Evolutionary conservation across 2,329 filamentous ascomycete genomes (phyloP).

Genomic region (Trichoderma koningiopsis): DNA sequence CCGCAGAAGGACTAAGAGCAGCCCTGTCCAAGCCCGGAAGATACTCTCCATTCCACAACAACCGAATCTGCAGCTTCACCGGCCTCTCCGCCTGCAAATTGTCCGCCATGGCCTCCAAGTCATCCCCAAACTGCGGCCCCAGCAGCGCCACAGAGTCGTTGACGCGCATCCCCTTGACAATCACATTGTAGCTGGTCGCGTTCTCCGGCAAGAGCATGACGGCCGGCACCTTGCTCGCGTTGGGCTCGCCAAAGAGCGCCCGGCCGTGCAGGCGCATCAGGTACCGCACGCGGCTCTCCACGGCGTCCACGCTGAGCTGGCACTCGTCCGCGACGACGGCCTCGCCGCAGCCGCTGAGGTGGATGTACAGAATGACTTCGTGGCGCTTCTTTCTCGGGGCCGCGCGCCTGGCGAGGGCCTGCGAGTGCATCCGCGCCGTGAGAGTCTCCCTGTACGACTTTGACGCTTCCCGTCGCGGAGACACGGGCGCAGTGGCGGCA

Average conservation of each 20-base stretch:
- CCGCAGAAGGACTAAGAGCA: background rate
- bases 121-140: constrained; percentile 32
- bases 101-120: constrained; percentile 32
- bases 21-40: background rate
- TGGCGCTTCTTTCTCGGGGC: background rate
- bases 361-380: constrained; percentile 34
- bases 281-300: constrained; percentile 30
- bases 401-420: background rate
- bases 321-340: constrained; percentile 37
- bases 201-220: constrained; percentile 7
- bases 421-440: too few relatives aligned
- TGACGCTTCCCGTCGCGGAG: background rate
- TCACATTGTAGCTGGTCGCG: constrained; percentile 19
- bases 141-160: constrained; percentile 33
- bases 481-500: background rate
- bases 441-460: background rate
- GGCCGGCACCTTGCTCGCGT: background rate
- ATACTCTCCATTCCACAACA: background rate
- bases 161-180: constrained; percentile 32
- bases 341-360: constrained; percentile 35
- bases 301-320: constrained; percentile 34
- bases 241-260: constrained; percentile 3
- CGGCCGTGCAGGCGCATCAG: constrained; percentile 30
- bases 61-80: constrained; percentile 12
- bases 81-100: constrained; percentile 24